Evolutionary conservation across 805 yeast species (phyloP).

Genomic region (Candida sithepensis): DNA sequence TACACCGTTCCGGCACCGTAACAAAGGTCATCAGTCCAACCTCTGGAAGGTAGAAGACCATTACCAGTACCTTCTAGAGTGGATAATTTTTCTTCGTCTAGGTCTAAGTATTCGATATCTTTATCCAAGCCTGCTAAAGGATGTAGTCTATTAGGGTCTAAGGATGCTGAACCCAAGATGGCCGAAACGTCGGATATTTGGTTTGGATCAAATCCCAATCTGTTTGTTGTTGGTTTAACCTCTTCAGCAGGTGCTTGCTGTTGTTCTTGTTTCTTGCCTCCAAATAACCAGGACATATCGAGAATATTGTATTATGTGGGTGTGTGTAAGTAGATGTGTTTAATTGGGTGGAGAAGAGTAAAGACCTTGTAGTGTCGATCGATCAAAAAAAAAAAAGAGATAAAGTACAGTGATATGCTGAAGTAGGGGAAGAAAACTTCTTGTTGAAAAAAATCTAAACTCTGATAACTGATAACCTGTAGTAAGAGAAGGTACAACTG

Average conservation of each 20-base stretch:
- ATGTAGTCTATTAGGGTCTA: slow-evolving; percentile 74
- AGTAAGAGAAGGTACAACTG: background rate
- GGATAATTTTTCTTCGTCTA: slow-evolving; percentile 78
- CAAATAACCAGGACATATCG: slow-evolving; percentile 50
- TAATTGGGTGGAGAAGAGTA: background rate
- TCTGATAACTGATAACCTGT: background rate
- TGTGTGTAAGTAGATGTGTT: background rate
- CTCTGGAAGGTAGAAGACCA: slow-evolving; percentile 91
- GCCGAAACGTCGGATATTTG: slow-evolving; percentile 60
- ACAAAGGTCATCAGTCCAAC: slow-evolving; percentile 96
- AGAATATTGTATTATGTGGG: background rate
- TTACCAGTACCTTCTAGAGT: slow-evolving; percentile 77
- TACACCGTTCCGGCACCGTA: slow-evolving; percentile 97
- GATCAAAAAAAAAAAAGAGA: too few relatives aligned
- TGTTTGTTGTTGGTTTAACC: slow-evolving; percentile 28
- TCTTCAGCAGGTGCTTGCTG: slow-evolving; percentile 14
- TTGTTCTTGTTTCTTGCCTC: slow-evolving; percentile 29
- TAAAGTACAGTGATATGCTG: too few relatives aligned
- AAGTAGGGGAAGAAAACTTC: too few relatives aligned
- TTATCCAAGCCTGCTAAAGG: slow-evolving; percentile 91
- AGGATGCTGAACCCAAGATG: slow-evolving; percentile 55
- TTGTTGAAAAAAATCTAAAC: background rate
- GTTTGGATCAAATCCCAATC: slow-evolving; percentile 63
- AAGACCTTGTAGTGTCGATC: too few relatives aligned
- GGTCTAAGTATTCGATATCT: slow-evolving; percentile 84